Base-by-base conservation (phyloP, 192 early-diverging fungal genomes). In the Podila horticola region DNA sequence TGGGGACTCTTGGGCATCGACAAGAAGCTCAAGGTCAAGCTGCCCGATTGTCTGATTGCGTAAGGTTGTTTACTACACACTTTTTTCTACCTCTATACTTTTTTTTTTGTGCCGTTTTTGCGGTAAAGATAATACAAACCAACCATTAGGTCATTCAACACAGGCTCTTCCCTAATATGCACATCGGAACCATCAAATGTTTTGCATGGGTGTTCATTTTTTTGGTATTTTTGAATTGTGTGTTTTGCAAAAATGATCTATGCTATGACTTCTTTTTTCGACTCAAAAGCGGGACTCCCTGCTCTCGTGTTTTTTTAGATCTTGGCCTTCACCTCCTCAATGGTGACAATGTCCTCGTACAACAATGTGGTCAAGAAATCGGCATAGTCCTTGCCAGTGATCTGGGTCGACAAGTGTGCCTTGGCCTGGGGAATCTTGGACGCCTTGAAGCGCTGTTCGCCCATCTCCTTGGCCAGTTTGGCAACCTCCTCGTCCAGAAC, bases 361-460 rank as follows among this genome's bases (percentile, higher is more conserved):
- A 95, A 92, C 62, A 97, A 88, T 4, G 94, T 93, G 74, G 97
- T 97, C 82, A 97, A 87, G 83, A 98, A 98, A 73, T 98, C 97
- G 64, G 93, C 91, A 76, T 96, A 97, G 28, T 88, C 88, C 64
- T 86, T 75, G 36, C 96, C 95, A 28, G 91, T 93, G 79, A 96
- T 91, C 69, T 96, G 95, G 52, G 84, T 86, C 29, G 83, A 90
- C 29, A 94, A 85, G 66, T 88, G 88, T 67, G 85, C 86, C 85
- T 92, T 92, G 71, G 94, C 94, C 67, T 79, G 69, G 45, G 77
- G 75, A 69, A 89, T 92, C 79, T 93, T 94, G 64, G 89, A 82
- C 7, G 85, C 82, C 67, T 82, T 87, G 79, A 94, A 93, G 65
- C 71, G 81, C 82, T 84, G 83, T 45, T 88, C 88, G 28, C 87